Base-by-base conservation (phyloP, 2,329 filamentous ascomycete species). In the Beauveria sp. region DNA sequence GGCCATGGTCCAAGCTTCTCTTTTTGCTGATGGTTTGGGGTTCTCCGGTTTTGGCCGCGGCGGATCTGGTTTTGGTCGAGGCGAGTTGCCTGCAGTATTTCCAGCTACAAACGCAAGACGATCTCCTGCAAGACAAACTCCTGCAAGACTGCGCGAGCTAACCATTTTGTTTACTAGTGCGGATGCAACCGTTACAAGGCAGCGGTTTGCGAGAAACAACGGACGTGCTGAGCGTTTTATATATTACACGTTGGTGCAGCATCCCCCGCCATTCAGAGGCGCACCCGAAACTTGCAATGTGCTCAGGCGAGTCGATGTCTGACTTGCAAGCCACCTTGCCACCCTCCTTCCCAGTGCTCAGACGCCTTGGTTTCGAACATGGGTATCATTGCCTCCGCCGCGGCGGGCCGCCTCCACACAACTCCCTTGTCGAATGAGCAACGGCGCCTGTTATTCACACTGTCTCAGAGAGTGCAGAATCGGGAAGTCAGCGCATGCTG, bases 341-440 rank as follows among this genome's bases (percentile, higher is more conserved):
- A 44, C 24, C n/a, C 41, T 48, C 28, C n/a, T 46, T 37, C 47
- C 47, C 46, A 40, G 47, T 59, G 47, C 56, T 59, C 48, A 46
- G 40, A 57, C 55, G 44, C 37, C 37, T 40, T 24, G 22, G 55
- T 58, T 58, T 58, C 55, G 55, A 50, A 58, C 46, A 51, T 57
- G 55, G 55, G 55, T 24, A 10, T 30, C 16, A 43, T 34, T 43
- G 53, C 40, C 34, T 30, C 34, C 46, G 34, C 55, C 55, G 55
- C 55, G 46, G 55, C 55, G 55, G 55, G 55, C 55, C 43, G 46
- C 55, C 46, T 51, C 55, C 55, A 43, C 55, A 50, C 46, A 34
- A 43, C 18, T 18, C 24, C 47, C 24, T 28, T n/a, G 34, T 58
- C 55, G 37, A 51, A 43, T 30, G 34, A 30, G 34, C 53, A 46